Conservation (phyloP, 352 stramenopile genomes). For the Globisporangium emineosum region DNA sequence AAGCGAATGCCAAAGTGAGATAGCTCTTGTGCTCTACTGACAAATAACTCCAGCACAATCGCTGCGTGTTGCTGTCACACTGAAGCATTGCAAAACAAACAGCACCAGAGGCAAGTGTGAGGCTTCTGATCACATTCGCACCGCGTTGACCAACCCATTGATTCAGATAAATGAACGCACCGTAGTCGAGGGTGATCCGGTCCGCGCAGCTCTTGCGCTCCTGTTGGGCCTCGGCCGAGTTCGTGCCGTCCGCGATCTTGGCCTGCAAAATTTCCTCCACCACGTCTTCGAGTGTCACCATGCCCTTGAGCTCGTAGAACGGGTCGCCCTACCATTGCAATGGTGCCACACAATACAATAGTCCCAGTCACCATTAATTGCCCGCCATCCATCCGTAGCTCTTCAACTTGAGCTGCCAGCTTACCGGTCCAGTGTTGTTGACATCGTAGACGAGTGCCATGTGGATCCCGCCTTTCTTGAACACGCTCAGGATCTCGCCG, state of each 20-base stretch:
- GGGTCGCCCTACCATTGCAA: constrained; percentile 86
- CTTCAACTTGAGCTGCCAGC: constrained; percentile 17
- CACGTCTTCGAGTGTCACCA: constrained; percentile 98
- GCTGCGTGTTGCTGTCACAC: too few species aligned
- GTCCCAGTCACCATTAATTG: not conserved
- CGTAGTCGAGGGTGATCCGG: constrained; percentile 58
- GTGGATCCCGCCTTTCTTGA: constrained; percentile 73
- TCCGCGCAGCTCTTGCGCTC: constrained; percentile 50
- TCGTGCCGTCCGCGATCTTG: constrained; percentile 96
- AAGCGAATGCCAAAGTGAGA: not conserved
- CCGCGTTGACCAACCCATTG: not conserved
- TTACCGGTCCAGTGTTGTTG: constrained; percentile 79
- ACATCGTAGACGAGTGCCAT: constrained; percentile 76
- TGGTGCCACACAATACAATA: too few species aligned
- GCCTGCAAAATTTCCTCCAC: constrained; percentile 97
- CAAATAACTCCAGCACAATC: too few species aligned
- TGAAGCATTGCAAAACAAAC: too few species aligned
- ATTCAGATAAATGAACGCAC: constrained; percentile 24
- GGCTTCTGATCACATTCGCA: not conserved
- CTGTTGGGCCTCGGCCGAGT: constrained; percentile 51
- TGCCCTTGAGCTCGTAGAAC: constrained; percentile 95
- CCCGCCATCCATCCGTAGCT: constrained; percentile 31
- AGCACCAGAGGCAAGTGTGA: not conserved
- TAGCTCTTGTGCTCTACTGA: too few species aligned
- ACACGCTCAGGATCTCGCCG: constrained; percentile 66